Conservation (phyloP, 768 basidiomycete species). For the Artomyces pyxidatus region DNA sequence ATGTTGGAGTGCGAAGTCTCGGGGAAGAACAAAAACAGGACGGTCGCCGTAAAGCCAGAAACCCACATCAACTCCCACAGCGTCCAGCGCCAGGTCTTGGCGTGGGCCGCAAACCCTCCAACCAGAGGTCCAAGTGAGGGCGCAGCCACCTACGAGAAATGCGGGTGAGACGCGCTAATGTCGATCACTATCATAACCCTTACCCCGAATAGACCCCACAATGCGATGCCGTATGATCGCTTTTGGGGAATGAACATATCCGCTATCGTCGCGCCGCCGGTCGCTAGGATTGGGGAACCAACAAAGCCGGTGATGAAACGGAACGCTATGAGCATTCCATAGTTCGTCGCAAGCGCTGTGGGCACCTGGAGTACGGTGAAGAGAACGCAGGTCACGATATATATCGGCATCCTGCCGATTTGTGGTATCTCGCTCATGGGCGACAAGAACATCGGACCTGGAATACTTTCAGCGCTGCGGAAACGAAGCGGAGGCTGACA, state of each 20-base stretch:
- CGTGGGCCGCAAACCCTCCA: slow-evolving; percentile 27
- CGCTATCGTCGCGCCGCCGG: slow-evolving; percentile 22
- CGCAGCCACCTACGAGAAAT: not conserved
- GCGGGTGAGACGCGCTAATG: not conserved
- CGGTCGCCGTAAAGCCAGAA: slow-evolving; percentile 18
- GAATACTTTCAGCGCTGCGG: slow-evolving; percentile 10
- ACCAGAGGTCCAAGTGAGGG: slow-evolving; percentile 27
- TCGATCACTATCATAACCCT: slow-evolving; percentile 8
- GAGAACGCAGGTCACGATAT: slow-evolving; percentile 24
- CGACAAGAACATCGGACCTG: slow-evolving; percentile 19
- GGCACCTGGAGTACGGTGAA: slow-evolving; percentile 28
- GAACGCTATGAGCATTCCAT: slow-evolving; percentile 25
- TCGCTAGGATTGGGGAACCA: slow-evolving; percentile 27
- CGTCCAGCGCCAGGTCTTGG: slow-evolving; percentile 27
- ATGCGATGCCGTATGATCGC: slow-evolving; percentile 18
- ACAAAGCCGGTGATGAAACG: slow-evolving; percentile 31
- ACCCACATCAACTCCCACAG: slow-evolving; percentile 28
- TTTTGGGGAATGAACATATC: slow-evolving; percentile 20
- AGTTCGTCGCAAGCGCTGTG: slow-evolving; percentile 24
- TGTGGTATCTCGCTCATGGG: slow-evolving; percentile 27
- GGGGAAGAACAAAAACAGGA: slow-evolving; percentile 25
- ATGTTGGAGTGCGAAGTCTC: slow-evolving; percentile 26
- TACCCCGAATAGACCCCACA: slow-evolving; percentile 23
- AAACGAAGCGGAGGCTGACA: not conserved
- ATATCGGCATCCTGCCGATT: slow-evolving; percentile 27